Base-by-base conservation (phyloP, 495 filamentous ascomycete genomes). In the Lepraria neglecta region DNA sequence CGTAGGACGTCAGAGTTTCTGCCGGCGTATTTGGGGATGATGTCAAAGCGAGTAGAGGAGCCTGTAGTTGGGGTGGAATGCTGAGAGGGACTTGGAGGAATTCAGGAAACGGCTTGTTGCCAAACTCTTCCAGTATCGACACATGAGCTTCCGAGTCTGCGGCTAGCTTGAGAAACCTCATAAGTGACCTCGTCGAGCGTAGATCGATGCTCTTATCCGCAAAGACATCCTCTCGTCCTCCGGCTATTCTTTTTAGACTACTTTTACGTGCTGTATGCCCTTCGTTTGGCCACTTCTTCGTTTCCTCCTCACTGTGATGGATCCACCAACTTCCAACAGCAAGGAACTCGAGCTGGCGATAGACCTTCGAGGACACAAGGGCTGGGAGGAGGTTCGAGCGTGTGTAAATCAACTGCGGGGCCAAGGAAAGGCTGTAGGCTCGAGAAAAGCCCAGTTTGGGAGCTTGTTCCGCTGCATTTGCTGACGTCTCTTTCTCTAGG, bases 311-410 rank as follows among this genome's bases (percentile, higher is more conserved):
- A 56, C 73, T 69, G 15, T 67, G 65, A 9, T 87, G 86, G 42
- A 96, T 84, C 83, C 87, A 97, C 88, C 91, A 97, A 60, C 88
- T 92, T 35, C 95, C 95, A 7, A 97, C 87, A 6, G 94, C 91
- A 63, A 92, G 84, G 72, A 97, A 98, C 65, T 96, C 92, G 61
- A 98, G 80, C 72, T 95, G 89, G 38, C 83, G 82, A 64, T 95
- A 89, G 57, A 95, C 86, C 63, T 87, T 87, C 1, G 92, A 96
- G 4, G 91, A 90, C 44, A 97, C 85, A 43, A 98, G 80, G 61
- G 84, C 78, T 6, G 83, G 79, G 3, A 97, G 76, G 24, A 97
- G 77, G 64, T 81, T 76, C 19, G 90, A 94, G 48, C 85, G 86
- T 48, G 89, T 82, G 70, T 97, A 95, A 30, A 97, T 86, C 40